Evolutionary conservation across 164 flowering plant genomes (phyloP).

Genomic region (Umbellularia californica): DNA sequence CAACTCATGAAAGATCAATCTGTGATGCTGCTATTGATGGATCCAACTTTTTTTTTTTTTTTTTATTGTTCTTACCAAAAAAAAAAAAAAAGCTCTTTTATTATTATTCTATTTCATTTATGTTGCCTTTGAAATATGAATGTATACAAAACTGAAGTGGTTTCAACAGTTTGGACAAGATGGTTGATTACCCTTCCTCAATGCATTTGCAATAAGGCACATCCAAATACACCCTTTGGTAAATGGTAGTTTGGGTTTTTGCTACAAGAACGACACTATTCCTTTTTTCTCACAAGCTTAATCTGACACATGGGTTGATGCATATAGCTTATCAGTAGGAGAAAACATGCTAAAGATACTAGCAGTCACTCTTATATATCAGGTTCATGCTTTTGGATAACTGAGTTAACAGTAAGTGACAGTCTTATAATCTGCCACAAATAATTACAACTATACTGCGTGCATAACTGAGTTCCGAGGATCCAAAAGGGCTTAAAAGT

Average conservation of each 20-base stretch:
- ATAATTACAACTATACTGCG: too few species aligned
- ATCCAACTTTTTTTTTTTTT: not conserved
- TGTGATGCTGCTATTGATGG: not conserved
- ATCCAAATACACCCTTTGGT: not conserved
- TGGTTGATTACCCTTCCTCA: not conserved
- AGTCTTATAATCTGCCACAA: not conserved
- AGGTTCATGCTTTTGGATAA: not conserved
- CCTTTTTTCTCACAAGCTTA: not conserved
- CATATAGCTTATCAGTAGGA: not conserved
- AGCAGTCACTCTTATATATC: not conserved
- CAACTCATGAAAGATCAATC: not conserved
- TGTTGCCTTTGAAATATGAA: not conserved
- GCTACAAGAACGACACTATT: too few species aligned
- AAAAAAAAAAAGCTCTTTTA: not conserved
- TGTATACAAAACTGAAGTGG: not conserved
- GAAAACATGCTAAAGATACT: not conserved
- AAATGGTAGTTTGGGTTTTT: not conserved
- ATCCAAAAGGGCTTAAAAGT: too few species aligned
- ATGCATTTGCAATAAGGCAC: not conserved
- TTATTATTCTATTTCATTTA: not conserved
- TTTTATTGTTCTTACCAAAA: not conserved
- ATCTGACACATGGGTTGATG: not conserved
- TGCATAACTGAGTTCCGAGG: too few species aligned
- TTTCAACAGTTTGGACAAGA: not conserved
- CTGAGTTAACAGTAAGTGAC: not conserved